These are phyloP conservation scores for Cytospora chrysosperma DNA, from an alignment of 2,329 filamentous ascomycete species.

Conservation along the genomic window DNA sequence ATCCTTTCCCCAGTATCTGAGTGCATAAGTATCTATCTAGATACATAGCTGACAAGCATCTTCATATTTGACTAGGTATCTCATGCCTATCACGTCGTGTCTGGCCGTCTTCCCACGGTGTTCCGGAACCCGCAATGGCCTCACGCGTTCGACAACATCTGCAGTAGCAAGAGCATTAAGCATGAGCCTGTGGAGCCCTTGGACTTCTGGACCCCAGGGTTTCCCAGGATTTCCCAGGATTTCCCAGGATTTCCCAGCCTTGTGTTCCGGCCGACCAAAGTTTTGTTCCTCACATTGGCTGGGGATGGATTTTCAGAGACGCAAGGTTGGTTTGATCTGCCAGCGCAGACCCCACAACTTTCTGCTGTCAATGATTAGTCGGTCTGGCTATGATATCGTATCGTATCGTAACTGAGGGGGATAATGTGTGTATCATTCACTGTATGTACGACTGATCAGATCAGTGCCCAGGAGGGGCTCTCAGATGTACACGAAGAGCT, in stretches of 20 bases:
- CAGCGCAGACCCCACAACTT: neutral
- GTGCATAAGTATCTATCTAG: too few species aligned
- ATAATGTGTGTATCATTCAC: neutral
- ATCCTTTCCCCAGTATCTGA: too few species aligned
- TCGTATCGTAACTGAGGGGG: neutral
- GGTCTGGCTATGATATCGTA: neutral
- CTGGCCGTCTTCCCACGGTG: too few species aligned
- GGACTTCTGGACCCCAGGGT: neutral
- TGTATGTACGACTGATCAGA: neutral
- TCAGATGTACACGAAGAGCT: neutral
- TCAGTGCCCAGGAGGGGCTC: neutral
- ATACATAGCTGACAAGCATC: too few species aligned
- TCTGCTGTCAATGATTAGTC: neutral
- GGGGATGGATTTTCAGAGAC: neutral
- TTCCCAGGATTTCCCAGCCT: neutral
- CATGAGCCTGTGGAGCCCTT: neutral
- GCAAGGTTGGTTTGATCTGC: neutral
- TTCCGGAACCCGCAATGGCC: too few species aligned
- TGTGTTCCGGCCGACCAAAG: neutral
- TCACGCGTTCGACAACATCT: neutral
- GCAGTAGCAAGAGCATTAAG: neutral
- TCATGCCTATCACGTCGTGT: too few species aligned
- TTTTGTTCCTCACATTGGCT: neutral
- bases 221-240: neutral
- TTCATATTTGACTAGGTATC: too few species aligned